Conservation (phyloP, 495 filamentous ascomycete genomes). For the Tuber melanosporum region DNA sequence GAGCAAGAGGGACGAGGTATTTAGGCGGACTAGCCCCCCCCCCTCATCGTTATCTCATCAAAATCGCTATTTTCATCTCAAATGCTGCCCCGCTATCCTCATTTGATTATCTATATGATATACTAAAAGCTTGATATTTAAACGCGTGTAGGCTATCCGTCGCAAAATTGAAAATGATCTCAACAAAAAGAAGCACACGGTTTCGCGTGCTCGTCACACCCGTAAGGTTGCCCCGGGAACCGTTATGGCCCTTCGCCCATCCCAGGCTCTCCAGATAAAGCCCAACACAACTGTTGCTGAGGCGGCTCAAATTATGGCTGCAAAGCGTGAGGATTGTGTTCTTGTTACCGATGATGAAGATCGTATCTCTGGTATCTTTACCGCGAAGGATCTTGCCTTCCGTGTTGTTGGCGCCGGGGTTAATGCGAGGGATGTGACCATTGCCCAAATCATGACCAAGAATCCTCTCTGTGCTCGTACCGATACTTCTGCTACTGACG, state of each 20-base stretch:
- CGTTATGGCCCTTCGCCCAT: constrained; percentile 89
- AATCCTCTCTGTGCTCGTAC: constrained; percentile 95
- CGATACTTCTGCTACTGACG: constrained; percentile 96
- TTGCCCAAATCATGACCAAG: constrained; percentile 99
- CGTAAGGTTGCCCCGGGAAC: constrained; percentile 94
- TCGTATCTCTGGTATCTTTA: constrained; percentile 96
- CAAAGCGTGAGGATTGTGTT: constrained; percentile 98
- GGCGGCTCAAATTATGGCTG: constrained; percentile 96
- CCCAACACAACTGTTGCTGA: constrained; percentile 89
- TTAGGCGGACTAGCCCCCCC: constrained; percentile 32
- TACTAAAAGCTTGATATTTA: constrained; percentile 7
- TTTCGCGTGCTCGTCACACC: constrained; percentile 67
- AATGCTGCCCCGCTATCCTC: not conserved
- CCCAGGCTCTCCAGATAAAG: constrained; percentile 95
- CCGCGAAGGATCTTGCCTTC: constrained; percentile 96
- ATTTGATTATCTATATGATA: constrained; percentile 3
- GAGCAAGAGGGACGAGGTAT: constrained; percentile 95
- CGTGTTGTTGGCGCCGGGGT: constrained; percentile 90
- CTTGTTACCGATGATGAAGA: constrained; percentile 98
- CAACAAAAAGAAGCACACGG: constrained; percentile 85
- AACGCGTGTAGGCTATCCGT: constrained; percentile 69
- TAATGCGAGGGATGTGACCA: constrained; percentile 81
- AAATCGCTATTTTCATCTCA: not conserved
- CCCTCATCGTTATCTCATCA: not conserved
- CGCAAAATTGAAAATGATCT: constrained; percentile 95